Evolutionary conservation across 129 eudicot species (phyloP), one percentile per base, ranked within the genome.

Genomic region (Flaveria trinervia): DNA sequence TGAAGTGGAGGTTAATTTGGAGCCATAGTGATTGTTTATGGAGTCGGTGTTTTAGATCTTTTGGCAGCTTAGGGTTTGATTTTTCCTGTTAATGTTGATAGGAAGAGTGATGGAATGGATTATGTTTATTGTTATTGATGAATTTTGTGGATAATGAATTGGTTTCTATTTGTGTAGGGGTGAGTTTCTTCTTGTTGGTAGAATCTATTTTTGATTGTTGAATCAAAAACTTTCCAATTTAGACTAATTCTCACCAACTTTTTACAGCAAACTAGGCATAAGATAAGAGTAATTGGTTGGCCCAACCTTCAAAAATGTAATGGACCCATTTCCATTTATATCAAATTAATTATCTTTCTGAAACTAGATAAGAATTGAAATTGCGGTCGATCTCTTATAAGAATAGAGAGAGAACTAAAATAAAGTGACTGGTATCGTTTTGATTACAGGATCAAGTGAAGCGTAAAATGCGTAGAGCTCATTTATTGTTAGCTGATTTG

Each of bases 181-280:
- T 50, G 55, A 39, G 16, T 79, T 49, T 62, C n/a, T 50, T 23
- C 22, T 62, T 50, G 30, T 33, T 49, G 57, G 30, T n/a, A 49
- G 15, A 9, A 22, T 9, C 12, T 68, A n/a, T 77, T n/a, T n/a
- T 68, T 59, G 50, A 70, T 70, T 18, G 33, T 45, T 15, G 82
- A 26, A 52, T 77, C 11, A 50, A 33, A 36, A 72, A 65, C 4
- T 25, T 13, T 67, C 45, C 18, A 41, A n/a, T 73, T 66, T 30
- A 25, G 70, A 26, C 17, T 25, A 10, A 64, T 28, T 52, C 39
- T 73, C 59, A 11, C 49, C 61, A n/a, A 26, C 57, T 68, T 56
- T 78, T 1, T 57, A 78, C 18, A 41, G 70, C 45, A 43, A 50
- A 72, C 33, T 79, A 61, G 77, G 71, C 55, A 61, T 26, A 45